A percentile compares a stretch with the other conserved stretches of the same genome.
Evolutionary conservation across 1,284 basidiomycete genomes (phyloP).

Genomic region (Cutaneotrichosporon cutaneum): DNA sequence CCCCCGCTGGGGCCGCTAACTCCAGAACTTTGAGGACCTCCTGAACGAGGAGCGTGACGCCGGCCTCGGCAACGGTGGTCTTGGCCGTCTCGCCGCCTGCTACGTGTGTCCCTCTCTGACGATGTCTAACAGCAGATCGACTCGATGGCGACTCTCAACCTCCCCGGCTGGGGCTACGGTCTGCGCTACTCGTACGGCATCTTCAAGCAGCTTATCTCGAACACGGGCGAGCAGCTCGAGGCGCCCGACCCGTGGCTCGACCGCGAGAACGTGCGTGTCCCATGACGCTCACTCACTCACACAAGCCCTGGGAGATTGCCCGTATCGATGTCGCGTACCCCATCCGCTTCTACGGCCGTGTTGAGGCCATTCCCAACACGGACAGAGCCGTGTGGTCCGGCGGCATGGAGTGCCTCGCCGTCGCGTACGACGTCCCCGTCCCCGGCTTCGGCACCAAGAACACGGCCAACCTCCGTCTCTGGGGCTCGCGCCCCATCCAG

Average conservation of each 20-base stretch:
- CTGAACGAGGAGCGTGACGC: conserved; percentile 85
- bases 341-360: conserved; percentile 79
- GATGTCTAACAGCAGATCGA: conserved; percentile 42
- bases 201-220: conserved; percentile 84
- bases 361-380: conserved; percentile 66
- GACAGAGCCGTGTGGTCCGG: conserved; percentile 73
- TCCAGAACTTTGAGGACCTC: conserved; percentile 70
- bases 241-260: conserved; percentile 92
- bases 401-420: conserved; percentile 84
- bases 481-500: conserved; percentile 77
- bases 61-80: conserved; percentile 75
- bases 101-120: conserved; percentile 59
- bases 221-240: conserved; percentile 73
- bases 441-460: conserved; percentile 64
- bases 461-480: conserved; percentile 55
- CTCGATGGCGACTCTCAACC: conserved; percentile 67
- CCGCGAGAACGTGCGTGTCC: conserved; percentile 63
- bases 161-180: conserved; percentile 85
- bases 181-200: conserved; percentile 87
- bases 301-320: conserved; percentile 69
- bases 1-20: conserved; percentile 7
- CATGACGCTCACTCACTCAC: conserved; percentile 11
- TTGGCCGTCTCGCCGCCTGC: conserved; percentile 89
- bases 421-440: conserved; percentile 82
- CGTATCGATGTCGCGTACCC: conserved; percentile 70